These are phyloP conservation scores for Gossypium thurberi DNA, from an alignment of 345 rosid species.

Conservation along the genomic window DNA sequence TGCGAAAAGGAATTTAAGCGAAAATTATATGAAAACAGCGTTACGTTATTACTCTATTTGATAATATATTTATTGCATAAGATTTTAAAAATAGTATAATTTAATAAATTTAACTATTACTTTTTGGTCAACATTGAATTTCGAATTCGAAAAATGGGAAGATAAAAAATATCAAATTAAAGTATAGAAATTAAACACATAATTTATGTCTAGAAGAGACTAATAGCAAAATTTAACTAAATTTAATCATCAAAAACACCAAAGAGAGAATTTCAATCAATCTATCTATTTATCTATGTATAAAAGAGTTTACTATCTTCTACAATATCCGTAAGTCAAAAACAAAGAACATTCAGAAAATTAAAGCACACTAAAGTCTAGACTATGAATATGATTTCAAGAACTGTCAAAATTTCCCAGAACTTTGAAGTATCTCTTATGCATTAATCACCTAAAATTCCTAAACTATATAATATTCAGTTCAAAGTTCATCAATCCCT, in stretches of 20 bases:
- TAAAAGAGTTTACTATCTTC: not conserved
- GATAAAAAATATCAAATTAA: too few species aligned
- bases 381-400: not conserved
- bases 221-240: not conserved
- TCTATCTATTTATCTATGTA: too few species aligned
- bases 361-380: not conserved
- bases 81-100: too few species aligned
- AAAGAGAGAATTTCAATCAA: not conserved
- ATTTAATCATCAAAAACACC: not conserved
- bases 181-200: too few species aligned
- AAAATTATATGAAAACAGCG: too few species aligned
- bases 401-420: not conserved
- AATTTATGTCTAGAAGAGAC: too few species aligned
- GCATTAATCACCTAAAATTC: not conserved
- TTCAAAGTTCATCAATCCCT: not conserved
- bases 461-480: not conserved
- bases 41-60: too few species aligned
- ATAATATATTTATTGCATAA: too few species aligned
- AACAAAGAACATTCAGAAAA: not conserved
- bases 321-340: not conserved
- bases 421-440: not conserved
- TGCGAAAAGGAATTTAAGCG: too few species aligned
- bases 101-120: too few species aligned
- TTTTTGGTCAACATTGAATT: too few species aligned
- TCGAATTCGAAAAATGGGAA: accelerated